These are phyloP conservation scores for Trichoderma cornu-damae DNA, from an alignment of 2,329 filamentous ascomycete species.

Conservation along the genomic window DNA sequence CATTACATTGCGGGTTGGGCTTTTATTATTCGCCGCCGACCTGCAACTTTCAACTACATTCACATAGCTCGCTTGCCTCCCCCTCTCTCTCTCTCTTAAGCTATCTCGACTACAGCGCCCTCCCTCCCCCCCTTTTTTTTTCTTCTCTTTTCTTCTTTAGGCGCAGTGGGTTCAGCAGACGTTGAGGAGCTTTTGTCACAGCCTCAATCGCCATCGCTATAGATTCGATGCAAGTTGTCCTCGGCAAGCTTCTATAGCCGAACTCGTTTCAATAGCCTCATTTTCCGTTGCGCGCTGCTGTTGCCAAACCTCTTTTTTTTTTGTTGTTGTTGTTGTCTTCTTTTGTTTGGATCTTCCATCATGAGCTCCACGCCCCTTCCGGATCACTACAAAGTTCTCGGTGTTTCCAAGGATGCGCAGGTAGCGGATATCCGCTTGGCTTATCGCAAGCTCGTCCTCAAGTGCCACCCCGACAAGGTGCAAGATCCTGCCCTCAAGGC, in stretches of 20 bases:
- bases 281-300: slow-evolving; percentile 2
- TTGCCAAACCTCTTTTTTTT: neutral
- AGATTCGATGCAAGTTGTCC: slow-evolving; percentile 16
- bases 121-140: neutral
- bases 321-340: too few relatives aligned
- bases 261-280: slow-evolving; percentile 13
- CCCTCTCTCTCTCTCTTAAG: neutral
- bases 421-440: slow-evolving; percentile 68
- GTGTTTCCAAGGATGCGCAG: slow-evolving; percentile 67
- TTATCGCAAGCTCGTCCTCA: slow-evolving; percentile 80
- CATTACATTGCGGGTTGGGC: slow-evolving; percentile 9
- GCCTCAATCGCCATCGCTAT: slow-evolving; percentile 7
- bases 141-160: neutral
- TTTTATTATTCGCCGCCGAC: slow-evolving; percentile 2
- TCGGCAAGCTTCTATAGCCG: neutral
- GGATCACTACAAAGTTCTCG: slow-evolving; percentile 77
- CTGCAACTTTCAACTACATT: neutral
- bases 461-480: slow-evolving; percentile 88
- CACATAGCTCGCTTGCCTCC: neutral
- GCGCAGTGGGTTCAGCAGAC: neutral
- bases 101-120: neutral
- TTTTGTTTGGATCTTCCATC: slow-evolving; percentile 24
- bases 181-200: neutral
- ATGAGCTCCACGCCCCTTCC: slow-evolving; percentile 49
- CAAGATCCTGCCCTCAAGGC: slow-evolving; percentile 71